phyloP scores from a whole-genome alignment of 257 asterid genomes.

The Solanum chiquidenum region DNA sequence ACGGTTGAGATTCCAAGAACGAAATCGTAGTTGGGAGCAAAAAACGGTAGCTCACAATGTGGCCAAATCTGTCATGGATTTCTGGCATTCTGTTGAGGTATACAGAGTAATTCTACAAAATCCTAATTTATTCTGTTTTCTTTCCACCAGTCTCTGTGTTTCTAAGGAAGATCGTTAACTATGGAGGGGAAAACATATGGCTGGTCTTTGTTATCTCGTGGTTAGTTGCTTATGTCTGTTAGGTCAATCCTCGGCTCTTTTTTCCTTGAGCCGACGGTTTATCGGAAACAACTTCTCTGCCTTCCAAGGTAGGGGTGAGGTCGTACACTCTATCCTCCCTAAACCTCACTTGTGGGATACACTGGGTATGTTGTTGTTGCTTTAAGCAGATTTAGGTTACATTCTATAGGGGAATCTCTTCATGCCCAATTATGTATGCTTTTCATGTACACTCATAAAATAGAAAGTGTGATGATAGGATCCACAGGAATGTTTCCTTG shows the following conservation, averaged over 20 bases:
- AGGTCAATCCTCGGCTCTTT: not conserved
- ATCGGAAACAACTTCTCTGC: not conserved
- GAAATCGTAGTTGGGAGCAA: slow-evolving; percentile 28
- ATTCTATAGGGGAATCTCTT: not conserved
- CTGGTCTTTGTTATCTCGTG: not conserved
- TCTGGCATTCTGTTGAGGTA: slow-evolving; percentile 81
- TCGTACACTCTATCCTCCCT: not conserved
- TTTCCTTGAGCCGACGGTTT: not conserved
- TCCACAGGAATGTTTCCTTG: not conserved
- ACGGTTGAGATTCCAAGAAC: slow-evolving; percentile 39
- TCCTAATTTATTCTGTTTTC: not conserved
- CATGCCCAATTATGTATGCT: not conserved
- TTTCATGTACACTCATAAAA: not conserved
- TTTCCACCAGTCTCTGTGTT: not conserved
- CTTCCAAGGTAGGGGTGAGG: not conserved
- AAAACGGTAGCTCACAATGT: slow-evolving; percentile 53
- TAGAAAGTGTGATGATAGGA: not conserved
- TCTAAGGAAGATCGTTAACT: not conserved
- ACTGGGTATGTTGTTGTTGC: not conserved
- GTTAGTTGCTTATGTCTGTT: not conserved
- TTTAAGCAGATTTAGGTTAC: not conserved
- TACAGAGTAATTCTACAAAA: not conserved
- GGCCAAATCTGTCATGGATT: slow-evolving; percentile 66
- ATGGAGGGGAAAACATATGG: not conserved
- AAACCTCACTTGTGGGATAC: not conserved